Base-by-base conservation (phyloP, 2,329 filamentous ascomycete genomes). In the Botryosphaeria agaves region DNA sequence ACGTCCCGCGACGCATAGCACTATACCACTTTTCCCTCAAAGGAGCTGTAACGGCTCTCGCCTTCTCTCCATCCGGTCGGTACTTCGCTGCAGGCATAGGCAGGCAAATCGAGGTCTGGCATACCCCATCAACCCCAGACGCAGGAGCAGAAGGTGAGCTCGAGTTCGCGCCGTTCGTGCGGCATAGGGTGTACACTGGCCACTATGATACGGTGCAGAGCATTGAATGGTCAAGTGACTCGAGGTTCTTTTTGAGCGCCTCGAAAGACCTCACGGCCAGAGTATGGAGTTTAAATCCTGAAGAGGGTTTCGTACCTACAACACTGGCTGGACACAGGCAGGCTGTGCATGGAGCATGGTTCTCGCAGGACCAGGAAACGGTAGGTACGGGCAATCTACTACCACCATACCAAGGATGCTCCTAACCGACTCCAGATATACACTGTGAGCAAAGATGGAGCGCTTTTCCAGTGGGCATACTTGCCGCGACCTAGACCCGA, bases 1-100 rank as follows among this genome's bases (percentile, higher is more conserved):
- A 94, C 48, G 74, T 95, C 21, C 74, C 72, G 17, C 77, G 87
- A 37, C 74, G 84, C 38, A 78, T 94, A 40, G 70, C 78, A 5
- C 74, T 98, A 31, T 91, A 95, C 48, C 77, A 94, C 55, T 94
- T 98, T 53, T 85, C 87, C n/a, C 91, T 98, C 58, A 80, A 78
- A 45, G 68, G 71, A n/a, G 61, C 72, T 9, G 76, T 92, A 23
- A 81, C 82, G 9, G 75, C 85, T 0, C 72, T 98, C 19, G 69
- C 81, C 1, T 98, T 98, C 47, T 84, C 89, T 14, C 85, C 87
- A 0, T 91, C 82, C 2, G 89, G 89, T 14, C 74, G 76, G 29
- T 75, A 92, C 55, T 98, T 98, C 47, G 87, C 79, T 16, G 85
- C 87, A 20, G 87, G 77, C 26, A 61, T 94, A 15, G 87, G 84